Percentiles rank a stretch among this genome's conserved stretches.
Conservation (phyloP, 371 early-diverging fungal species). For the Zychaea mexicana region DNA sequence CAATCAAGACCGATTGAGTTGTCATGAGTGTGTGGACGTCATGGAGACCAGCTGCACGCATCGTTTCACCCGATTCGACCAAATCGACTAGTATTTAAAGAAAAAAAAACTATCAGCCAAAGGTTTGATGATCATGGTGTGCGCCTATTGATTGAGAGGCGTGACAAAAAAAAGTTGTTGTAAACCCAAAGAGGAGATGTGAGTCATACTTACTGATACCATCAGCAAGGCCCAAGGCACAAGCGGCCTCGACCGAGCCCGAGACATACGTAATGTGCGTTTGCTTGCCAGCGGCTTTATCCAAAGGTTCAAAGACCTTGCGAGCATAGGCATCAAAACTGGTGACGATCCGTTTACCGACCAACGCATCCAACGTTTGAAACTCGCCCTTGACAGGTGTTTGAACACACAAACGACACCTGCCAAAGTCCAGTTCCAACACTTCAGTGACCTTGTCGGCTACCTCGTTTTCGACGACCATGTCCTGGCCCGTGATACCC, state of each 20-base stretch:
- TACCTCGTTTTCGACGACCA: conserved; percentile 81
- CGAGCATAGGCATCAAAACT: conserved; percentile 78
- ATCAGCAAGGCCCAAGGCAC: conserved; percentile 95
- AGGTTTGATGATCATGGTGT: too few relatives aligned
- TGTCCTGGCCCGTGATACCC: conserved; percentile 96
- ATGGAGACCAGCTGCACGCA: conserved; percentile 96
- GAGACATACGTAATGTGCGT: conserved; percentile 83
- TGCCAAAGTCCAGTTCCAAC: conserved; percentile 86
- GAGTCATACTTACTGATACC: conserved; percentile 78
- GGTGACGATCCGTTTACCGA: conserved; percentile 93
- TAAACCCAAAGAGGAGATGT: background rate
- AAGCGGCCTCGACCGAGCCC: conserved; percentile 96
- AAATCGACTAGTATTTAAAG: conserved; percentile 37
- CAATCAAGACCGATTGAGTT: conserved; percentile 89
- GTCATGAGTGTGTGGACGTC: conserved; percentile 79
- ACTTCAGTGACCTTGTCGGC: conserved; percentile 74
- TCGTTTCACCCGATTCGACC: conserved; percentile 96
- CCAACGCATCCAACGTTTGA: conserved; percentile 66
- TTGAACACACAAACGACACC: conserved; percentile 88
- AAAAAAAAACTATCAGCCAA: too few relatives aligned
- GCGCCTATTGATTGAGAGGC: background rate
- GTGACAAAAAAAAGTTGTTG: background rate
- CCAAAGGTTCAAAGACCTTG: conserved; percentile 72
- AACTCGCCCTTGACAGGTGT: conserved; percentile 59
- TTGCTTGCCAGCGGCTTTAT: conserved; percentile 56